Base-by-base conservation (phyloP, 2,329 filamentous ascomycete genomes). In the Alternaria longipes region DNA sequence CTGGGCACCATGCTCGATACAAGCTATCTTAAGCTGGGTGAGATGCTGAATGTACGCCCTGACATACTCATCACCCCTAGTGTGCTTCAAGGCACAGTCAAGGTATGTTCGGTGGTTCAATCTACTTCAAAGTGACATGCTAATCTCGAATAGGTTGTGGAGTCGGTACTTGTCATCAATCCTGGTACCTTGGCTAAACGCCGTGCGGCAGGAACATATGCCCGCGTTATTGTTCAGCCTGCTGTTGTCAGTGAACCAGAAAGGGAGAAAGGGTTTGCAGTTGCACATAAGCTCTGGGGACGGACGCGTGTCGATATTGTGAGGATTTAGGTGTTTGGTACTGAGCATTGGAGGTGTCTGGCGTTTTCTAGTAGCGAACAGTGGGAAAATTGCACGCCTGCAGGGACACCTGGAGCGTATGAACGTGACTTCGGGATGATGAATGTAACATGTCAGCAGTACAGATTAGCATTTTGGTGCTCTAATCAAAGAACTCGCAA, bases 111-210 rank as follows among this genome's bases (percentile, higher is more conserved):
- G 22, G 16, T 18, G 16, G 32, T 22, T 20, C 24, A 32, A 32
- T n/a, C 46, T n/a, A 50, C 20, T 20, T 36, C 14, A 26, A 16
- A 50, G 14, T 8, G 20, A 26, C 1, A 38, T 45, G 18, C 53
- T 54, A 36, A 60, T 38, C 24, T 30, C 12, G 22, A 38, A 16
- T 68, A 97, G 93, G 93, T 97, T 42, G 89, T 98, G 11, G 92
- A 97, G 73, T 92, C 90, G 68, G 93, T 97, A 0, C 80, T 98
- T 7, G 89, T 93, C 12, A 90, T 99, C 73, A 99, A 99, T 77
- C 94, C 95, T 0, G 94, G 95, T 5, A 90, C 88, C 51, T 81
- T 97, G 34, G 95, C 93, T 16, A 97, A 97, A 80, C 88, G 91
- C 58, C 89, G 89, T 60, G 93, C 90, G 1, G 86, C 94, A 0